Conservation (phyloP, 768 basidiomycete species). For the Lactarius hatsudake region DNA sequence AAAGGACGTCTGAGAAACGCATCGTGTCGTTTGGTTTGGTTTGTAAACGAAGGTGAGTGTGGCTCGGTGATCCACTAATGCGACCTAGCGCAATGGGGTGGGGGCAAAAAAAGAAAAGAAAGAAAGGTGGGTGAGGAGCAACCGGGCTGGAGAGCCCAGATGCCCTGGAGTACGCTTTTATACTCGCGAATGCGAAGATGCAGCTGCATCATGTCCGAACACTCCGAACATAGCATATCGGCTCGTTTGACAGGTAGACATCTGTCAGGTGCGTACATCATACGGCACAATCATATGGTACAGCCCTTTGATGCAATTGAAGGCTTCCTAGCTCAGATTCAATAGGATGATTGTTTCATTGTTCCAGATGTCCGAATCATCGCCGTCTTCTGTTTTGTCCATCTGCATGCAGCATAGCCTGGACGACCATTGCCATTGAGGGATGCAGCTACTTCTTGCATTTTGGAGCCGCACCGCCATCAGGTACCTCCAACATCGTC, state of each 20-base stretch:
- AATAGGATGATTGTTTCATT: not conserved
- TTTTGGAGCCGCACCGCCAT: not conserved
- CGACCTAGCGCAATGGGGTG: slow-evolving; percentile 18
- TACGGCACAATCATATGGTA: too few relatives aligned
- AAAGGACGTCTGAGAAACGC: slow-evolving; percentile 14
- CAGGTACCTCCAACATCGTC: not conserved
- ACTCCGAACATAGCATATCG: not conserved
- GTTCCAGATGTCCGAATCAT: not conserved
- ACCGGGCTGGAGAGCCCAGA: slow-evolving; percentile 1
- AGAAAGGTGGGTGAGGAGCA: not conserved
- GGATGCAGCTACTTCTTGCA: not conserved
- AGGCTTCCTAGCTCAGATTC: not conserved
- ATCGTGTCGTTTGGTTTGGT: not conserved
- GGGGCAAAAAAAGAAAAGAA: not conserved
- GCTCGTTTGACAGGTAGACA: not conserved
- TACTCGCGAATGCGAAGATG: not conserved
- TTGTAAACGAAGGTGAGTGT: not conserved
- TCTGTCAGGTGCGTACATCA: not conserved
- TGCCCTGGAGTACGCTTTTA: not conserved
- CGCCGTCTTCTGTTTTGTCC: not conserved
- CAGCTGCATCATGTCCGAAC: not conserved
- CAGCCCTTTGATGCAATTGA: not conserved
- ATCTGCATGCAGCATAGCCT: not conserved
- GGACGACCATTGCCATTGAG: not conserved
- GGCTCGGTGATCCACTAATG: not conserved